A percentile compares a stretch with the other conserved stretches of the same genome.
These are phyloP conservation scores for Penicillium longicatenatum DNA, from an alignment of 495 filamentous ascomycete genomes.

Conservation along the genomic window DNA sequence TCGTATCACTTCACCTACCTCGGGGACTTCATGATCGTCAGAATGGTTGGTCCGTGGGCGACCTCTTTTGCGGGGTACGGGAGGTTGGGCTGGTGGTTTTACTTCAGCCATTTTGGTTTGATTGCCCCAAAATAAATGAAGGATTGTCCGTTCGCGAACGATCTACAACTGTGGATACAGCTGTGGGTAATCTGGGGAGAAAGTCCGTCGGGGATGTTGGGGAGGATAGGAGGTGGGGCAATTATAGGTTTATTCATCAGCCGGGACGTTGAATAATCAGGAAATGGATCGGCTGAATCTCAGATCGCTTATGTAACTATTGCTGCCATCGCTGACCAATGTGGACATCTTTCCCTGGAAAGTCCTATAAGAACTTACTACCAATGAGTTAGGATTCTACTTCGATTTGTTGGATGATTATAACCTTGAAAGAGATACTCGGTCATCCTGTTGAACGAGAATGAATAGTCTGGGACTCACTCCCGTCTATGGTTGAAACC, in stretches of 20 bases:
- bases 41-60: slow-evolving; percentile 27
- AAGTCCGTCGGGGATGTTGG: not conserved
- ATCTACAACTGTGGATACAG: not conserved
- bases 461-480: no score
- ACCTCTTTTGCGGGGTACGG: slow-evolving; percentile 26
- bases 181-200: not conserved
- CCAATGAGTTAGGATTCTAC: no score
- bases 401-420: no score
- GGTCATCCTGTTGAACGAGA: no score
- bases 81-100: not conserved
- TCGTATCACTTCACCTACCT: slow-evolving; percentile 19
- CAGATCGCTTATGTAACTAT: not conserved
- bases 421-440: no score
- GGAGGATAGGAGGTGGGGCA: not conserved
- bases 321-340: no score
- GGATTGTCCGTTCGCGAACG: not conserved
- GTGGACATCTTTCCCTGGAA: no score
- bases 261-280: slow-evolving; percentile 7
- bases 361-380: no score
- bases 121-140: not conserved
- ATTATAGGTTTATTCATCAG: slow-evolving; percentile 7
- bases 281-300: not conserved
- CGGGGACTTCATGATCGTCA: slow-evolving; percentile 28
- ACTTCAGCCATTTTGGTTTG: not conserved
- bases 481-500: no score